Conservation (phyloP, 345 rosid genomes). For the Raphanus raphanistrum region DNA sequence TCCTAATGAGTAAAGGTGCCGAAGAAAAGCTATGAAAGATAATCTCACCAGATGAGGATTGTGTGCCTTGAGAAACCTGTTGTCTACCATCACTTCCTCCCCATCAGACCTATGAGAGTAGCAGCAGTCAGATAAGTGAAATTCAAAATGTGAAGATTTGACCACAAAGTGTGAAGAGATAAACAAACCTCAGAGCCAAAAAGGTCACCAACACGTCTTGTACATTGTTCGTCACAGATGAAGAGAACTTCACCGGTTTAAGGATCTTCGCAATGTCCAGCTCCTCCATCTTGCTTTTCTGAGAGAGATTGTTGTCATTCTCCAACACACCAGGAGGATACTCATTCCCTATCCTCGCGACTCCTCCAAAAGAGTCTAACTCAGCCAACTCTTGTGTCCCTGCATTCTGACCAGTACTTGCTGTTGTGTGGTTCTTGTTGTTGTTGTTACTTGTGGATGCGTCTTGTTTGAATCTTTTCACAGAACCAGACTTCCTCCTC, state of each 20-base stretch:
- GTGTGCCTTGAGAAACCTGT: conserved; percentile 78
- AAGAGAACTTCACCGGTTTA: conserved; percentile 69
- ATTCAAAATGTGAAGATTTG: background rate
- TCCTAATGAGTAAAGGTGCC: conserved; percentile 11
- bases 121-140: background rate
- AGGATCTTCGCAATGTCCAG: conserved; percentile 61
- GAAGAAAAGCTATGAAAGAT: background rate
- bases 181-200: conserved; percentile 76
- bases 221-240: conserved; percentile 53
- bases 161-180: conserved; percentile 23
- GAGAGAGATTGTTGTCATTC: conserved; percentile 36
- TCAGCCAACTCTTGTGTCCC: conserved; percentile 40
- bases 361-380: conserved; percentile 47
- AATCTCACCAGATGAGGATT: conserved; percentile 82
- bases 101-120: conserved; percentile 76
- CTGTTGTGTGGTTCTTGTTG: conserved; percentile 31
- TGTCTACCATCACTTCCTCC: conserved; percentile 80
- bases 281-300: conserved; percentile 46
- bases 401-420: conserved; percentile 40
- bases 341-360: conserved; percentile 47
- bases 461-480: conserved; percentile 91
- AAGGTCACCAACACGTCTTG: conserved; percentile 84
- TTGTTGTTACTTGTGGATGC: conserved; percentile 37
- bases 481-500: conserved; percentile 92
- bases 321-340: conserved; percentile 42